Evolutionary conservation across 2,329 filamentous ascomycete genomes (phyloP).

Genomic region (Hypoxylon sp.): DNA sequence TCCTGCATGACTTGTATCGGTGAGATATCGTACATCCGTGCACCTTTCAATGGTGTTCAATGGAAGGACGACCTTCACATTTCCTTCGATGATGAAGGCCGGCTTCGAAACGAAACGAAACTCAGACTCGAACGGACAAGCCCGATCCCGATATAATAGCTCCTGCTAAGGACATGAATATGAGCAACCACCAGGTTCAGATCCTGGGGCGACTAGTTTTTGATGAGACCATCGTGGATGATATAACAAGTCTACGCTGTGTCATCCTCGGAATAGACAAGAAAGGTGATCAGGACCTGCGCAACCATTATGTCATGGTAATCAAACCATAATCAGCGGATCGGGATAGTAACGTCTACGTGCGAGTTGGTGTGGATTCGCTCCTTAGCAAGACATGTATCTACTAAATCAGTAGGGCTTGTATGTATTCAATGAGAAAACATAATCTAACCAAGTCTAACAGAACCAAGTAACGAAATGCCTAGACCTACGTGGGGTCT

Average conservation of each 20-base stretch:
- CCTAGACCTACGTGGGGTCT: no score
- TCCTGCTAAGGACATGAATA: constrained; percentile 4
- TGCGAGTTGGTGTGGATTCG: no score
- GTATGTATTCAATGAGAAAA: no score
- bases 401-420: no score
- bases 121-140: background rate
- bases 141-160: constrained; percentile 14
- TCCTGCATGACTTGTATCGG: constrained; percentile 29
- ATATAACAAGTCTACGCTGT: constrained; percentile 5
- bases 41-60: constrained; percentile 13
- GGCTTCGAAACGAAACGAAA: constrained; percentile 5
- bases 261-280: constrained; percentile 18
- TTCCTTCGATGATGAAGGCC: constrained; percentile 6
- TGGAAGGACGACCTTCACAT: constrained; percentile 17
- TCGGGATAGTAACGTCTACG: no score
- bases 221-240: constrained; percentile 11
- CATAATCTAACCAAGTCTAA: no score
- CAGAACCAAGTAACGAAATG: no score
- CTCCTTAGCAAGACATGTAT: no score
- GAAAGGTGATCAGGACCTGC: background rate
- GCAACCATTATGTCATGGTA: constrained; percentile 16
- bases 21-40: constrained; percentile 19
- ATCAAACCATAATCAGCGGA: no score
- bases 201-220: constrained; percentile 4
- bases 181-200: background rate